Base-by-base conservation (phyloP, 1,284 basidiomycete species). In the Rhodotorula sp. region DNA sequence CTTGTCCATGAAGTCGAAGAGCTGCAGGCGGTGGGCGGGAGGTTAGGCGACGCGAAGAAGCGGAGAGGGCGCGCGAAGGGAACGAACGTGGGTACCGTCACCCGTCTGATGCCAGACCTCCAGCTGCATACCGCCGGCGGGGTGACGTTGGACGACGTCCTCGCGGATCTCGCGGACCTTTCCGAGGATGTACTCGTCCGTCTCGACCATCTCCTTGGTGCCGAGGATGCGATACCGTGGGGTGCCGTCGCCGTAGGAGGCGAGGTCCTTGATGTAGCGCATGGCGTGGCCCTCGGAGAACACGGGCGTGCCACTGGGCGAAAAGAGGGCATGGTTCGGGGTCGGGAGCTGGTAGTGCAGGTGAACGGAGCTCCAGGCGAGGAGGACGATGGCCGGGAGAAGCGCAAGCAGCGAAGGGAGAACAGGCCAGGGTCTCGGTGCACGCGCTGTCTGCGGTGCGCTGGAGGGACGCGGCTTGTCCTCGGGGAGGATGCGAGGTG, bases 211-310 rank as follows among this genome's bases (percentile, higher is more conserved):
- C 81, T 97, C 91, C 54, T 86, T 85, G 0, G 94, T 96, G 1
- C 96, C 96, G 27, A 97, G 92, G 0, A 92, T 96, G 55, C 96
- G 87, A 83, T 90, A 98, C 8, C 95, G 54, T 5, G 76, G 76
- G 0, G 65, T 66, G 0, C 60, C 74, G 37, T 75, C 73, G 7
- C 57, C 56, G 64, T 77, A 72, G 3, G 59, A 61, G 0, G 76
- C 61, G n/a, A 77, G 51, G 66, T 73, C 67, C 22, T 37, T 37
- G 27, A 77, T 75, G 67, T 68, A 70, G 32, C 53, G 21, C 71
- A 77, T 66, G 19, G 73, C 76, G 19, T 61, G 36, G 2, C n/a
- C 15, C 54, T 77, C 76, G 57, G 51, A 64, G 55, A 77, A 77
- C 13, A 58, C 6, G 34, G 75, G 67, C 0, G 61, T 51, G 37